A percentile compares a stretch with the other conserved stretches of the same genome.
These are phyloP conservation scores for Paracoccidioides lutzii DNA, from an alignment of 2,329 filamentous ascomycete genomes.

Conservation along the genomic window DNA sequence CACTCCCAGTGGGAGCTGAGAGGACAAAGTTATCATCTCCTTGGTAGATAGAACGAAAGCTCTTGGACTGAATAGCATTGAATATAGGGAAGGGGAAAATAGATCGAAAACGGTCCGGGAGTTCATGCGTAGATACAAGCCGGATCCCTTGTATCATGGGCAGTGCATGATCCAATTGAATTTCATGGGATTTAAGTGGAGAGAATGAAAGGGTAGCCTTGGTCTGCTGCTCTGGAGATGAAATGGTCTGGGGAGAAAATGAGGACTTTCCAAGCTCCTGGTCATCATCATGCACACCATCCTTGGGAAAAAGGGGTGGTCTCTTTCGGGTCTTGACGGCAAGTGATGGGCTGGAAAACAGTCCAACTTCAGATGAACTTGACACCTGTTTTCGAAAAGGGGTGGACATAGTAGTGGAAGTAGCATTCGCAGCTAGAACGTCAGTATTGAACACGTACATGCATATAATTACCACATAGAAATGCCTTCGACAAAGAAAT, in stretches of 20 bases:
- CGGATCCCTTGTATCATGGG: slow-evolving; percentile 46
- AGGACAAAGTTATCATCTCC: slow-evolving; percentile 65
- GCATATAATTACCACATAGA: not conserved
- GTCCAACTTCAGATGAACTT: slow-evolving; percentile 18
- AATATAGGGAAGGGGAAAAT: slow-evolving; percentile 64
- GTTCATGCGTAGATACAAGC: slow-evolving; percentile 44
- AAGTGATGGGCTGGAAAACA: slow-evolving; percentile 22
- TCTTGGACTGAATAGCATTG: slow-evolving; percentile 74
- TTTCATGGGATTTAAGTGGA: slow-evolving; percentile 12
- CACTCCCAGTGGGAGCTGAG: slow-evolving; percentile 70
- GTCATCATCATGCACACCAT: not conserved
- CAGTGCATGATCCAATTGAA: slow-evolving; percentile 22
- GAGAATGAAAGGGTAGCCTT: not conserved
- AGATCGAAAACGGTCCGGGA: slow-evolving; percentile 56
- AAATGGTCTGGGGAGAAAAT: not conserved
- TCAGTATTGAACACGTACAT: slow-evolving; percentile 4
- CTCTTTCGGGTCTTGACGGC: slow-evolving; percentile 14
- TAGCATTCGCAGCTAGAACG: slow-evolving; percentile 11
- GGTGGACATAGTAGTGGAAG: slow-evolving; percentile 12
- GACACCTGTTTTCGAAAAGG: slow-evolving; percentile 16
- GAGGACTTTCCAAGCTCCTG: not conserved
- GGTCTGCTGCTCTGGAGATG: not conserved
- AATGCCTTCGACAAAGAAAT: not conserved
- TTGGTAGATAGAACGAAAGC: slow-evolving; percentile 53
- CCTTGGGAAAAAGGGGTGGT: not conserved